Evolutionary conservation across 2,329 filamentous ascomycete species (phyloP), one percentile per base, ranked within the genome.

Genomic region (Westerdykella aurantiaca): DNA sequence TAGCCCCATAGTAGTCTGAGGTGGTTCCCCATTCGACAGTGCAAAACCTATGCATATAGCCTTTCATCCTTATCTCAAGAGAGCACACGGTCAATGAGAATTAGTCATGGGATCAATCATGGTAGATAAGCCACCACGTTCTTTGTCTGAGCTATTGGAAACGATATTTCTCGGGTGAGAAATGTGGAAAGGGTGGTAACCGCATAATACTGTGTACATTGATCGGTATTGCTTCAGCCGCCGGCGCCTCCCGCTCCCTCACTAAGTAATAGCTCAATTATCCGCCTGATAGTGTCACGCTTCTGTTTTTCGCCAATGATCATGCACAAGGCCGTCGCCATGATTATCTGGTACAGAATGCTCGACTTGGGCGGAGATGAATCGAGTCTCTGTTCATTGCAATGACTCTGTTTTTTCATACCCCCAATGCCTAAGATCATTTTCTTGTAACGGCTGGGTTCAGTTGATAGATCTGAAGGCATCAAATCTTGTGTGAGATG

Each of bases 271-370:
- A 17, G 25, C 33, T 18, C 25, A 21, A 22, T 47, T 4, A 13
- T 56, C 18, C 50, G 38, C 14, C 52, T 41, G 6, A 61, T 35
- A 6, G 46, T 51, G n/a, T 60, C 52, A 21, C 63, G 53, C 47
- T 66, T 67, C 47, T 63, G 55, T 39, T 60, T 59, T 42, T 67
- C 63, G 3, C 54, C 54, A 6, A 47, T 50, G 7, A 62, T 49
- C 61, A 67, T 64, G 38, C 61, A 67, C 44, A 61, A 50, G 4
- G 52, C 60, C 4, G 60, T 67, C 21, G 62, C 60, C 2, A 67
- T 40, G 21, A 66, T 55, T 1, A 63, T 46, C 13, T 58, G 51
- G 41, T 66, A 65, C 6, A 67, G 16, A 4, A 37, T 38, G 7
- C 56, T 52, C 6, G 40, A 53, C 45, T 57, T 58, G 50, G 60